Evolutionary conservation across 768 basidiomycete species (phyloP), one percentile per base, ranked within the genome.

Genomic region (Pseudohyphozyma bogoriensis): DNA sequence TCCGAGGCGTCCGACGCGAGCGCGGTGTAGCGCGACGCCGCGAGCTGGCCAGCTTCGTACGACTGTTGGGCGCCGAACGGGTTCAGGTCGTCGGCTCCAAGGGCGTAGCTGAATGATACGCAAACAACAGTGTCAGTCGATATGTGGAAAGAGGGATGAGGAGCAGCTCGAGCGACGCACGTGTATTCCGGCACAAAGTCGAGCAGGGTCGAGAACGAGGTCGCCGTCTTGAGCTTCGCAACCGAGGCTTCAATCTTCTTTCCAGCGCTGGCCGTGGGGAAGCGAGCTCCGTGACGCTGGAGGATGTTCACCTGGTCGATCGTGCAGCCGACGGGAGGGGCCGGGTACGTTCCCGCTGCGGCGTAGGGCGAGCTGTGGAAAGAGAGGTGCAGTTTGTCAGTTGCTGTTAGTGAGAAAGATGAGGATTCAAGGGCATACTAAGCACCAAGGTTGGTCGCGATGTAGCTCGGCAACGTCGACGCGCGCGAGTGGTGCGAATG

Each of bases 221-320:
- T 68, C 12, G 77, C 83, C 0, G 76, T 68, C 59, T 80, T 70
- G 1, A 89, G 75, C 63, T 84, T 85, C 9, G 69, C 60, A 12
- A 90, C 67, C 0, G 83, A 78, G 6, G 69, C 61, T 22, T 72
- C 63, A 12, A 85, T 85, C 32, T 62, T 57, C 13, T 68, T 65
- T 2, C 77, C 71, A 15, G 80, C 78, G 2, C 77, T 76, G 0
- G 70, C 65, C 0, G 87, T 89, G 0, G 88, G 88, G 67, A 78
- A 89, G 35, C 88, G 81, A 1, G 86, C 82, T 4, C 87, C 87
- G 68, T 91, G 88, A 15, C 88, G 78, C 73, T 89, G 84, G 12
- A 91, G 75, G 31, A 61, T 45, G 52, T 45, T 36, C 47, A 29
- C 58, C 40, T 44, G 45, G 2, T 60, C 51, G 45, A 85, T 70